Percentiles rank a stretch among this genome's conserved stretches.
Conservation (phyloP, 768 basidiomycete species). For the Russula earlei region DNA sequence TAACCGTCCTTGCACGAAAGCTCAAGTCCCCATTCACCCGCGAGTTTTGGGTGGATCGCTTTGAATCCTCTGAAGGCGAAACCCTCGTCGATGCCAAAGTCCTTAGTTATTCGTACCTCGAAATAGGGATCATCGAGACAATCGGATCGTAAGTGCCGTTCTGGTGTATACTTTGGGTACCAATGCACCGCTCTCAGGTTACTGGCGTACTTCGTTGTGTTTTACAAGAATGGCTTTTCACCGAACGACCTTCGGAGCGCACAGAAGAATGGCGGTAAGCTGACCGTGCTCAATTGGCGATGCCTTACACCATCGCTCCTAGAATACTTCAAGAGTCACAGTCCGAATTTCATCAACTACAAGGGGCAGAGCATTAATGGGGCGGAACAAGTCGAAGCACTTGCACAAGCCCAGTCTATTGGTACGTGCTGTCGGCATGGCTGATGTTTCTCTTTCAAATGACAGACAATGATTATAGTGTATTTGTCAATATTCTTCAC, state of each 20-base stretch:
- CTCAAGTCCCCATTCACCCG: constrained; percentile 47
- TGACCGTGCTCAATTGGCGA: not conserved
- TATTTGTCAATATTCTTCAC: constrained; percentile 60
- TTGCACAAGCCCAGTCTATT: constrained; percentile 55
- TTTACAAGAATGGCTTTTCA: constrained; percentile 51
- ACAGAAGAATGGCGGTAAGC: constrained; percentile 29
- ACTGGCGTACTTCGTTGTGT: constrained; percentile 59
- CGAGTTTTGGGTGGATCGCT: constrained; percentile 47
- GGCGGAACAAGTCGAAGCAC: constrained; percentile 44
- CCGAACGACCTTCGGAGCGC: constrained; percentile 45
- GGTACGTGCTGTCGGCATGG: constrained; percentile 25
- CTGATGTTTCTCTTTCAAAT: not conserved
- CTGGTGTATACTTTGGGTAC: not conserved
- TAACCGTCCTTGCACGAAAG: constrained; percentile 31
- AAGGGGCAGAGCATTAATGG: constrained; percentile 40
- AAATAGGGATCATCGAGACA: constrained; percentile 54
- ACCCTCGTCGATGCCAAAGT: constrained; percentile 51
- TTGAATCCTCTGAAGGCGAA: constrained; percentile 47
- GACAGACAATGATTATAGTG: constrained; percentile 24
- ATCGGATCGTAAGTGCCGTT: constrained; percentile 38
- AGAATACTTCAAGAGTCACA: constrained; percentile 41
- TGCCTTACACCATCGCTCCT: not conserved
- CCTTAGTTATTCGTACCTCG: constrained; percentile 58
- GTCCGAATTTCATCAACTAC: constrained; percentile 47
- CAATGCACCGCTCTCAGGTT: constrained; percentile 30